Evolutionary conservation across 1,139 yeast genomes (phyloP).

Genomic region (Taphrina communis): DNA sequence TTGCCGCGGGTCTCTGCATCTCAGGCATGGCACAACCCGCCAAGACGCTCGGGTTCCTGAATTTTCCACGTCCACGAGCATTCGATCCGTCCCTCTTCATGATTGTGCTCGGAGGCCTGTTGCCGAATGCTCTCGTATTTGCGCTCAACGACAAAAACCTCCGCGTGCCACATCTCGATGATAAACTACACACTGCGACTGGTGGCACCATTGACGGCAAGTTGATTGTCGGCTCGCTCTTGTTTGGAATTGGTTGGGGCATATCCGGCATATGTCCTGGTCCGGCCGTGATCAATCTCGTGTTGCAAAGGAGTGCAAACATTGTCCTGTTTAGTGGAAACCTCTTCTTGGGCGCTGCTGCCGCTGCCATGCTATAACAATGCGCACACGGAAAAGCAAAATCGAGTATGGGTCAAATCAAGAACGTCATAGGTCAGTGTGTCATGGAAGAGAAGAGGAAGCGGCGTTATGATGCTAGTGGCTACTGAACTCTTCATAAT

Average conservation of each 20-base stretch:
- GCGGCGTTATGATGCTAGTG: not conserved
- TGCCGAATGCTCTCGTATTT: constrained; percentile 54
- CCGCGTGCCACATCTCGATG: constrained; percentile 48
- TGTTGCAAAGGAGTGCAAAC: not conserved
- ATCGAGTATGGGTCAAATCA: too few relatives aligned
- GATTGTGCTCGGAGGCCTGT: constrained; percentile 55
- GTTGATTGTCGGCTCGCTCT: constrained; percentile 54
- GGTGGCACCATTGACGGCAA: constrained; percentile 47
- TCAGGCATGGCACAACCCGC: constrained; percentile 58
- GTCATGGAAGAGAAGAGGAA: not conserved
- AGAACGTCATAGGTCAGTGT: too few relatives aligned
- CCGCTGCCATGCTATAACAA: not conserved
- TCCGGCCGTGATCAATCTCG: constrained; percentile 52
- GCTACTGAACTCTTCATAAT: not conserved
- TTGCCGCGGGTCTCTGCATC: constrained; percentile 57
- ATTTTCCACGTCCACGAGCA: constrained; percentile 51
- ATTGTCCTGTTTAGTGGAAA: not conserved
- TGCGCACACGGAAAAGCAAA: too few relatives aligned
- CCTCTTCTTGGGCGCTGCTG: constrained; percentile 2
- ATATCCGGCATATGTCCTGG: constrained; percentile 59
- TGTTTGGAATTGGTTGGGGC: constrained; percentile 61
- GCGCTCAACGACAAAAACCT: constrained; percentile 7
- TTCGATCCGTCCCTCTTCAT: constrained; percentile 58
- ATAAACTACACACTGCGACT: constrained; percentile 48
- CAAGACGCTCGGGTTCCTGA: constrained; percentile 57